Evolutionary conservation across 164 flowering plant species (phyloP).

Genomic region (Berberis vulgaris): DNA sequence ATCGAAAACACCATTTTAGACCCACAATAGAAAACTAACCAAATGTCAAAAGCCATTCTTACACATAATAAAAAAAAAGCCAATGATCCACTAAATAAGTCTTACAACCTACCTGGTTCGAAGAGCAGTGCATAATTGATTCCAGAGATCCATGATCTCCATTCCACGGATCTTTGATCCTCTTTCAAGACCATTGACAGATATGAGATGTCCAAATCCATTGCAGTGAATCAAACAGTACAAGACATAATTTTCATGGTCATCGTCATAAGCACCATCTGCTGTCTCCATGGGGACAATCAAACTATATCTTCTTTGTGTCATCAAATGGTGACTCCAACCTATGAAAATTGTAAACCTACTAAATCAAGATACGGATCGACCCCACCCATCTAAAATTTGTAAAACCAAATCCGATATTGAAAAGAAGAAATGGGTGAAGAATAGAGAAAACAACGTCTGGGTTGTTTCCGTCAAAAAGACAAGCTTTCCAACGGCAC

Average conservation of each 20-base stretch:
- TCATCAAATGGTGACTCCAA: slow-evolving; percentile 75
- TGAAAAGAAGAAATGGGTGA: not conserved
- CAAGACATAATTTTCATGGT: slow-evolving; percentile 45
- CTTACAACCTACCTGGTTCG: slow-evolving; percentile 32
- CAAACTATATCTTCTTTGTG: slow-evolving; percentile 64
- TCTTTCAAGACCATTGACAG: slow-evolving; percentile 77
- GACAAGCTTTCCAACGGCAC: slow-evolving; percentile 59
- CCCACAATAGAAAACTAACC: too few relatives aligned
- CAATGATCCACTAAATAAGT: too few relatives aligned
- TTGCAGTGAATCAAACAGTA: slow-evolving; percentile 80
- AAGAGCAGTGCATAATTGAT: slow-evolving; percentile 60
- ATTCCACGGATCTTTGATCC: slow-evolving; percentile 64
- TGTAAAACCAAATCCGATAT: not conserved
- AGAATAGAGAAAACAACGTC: slow-evolving; percentile 63
- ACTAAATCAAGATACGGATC: not conserved
- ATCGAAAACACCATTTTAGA: too few relatives aligned
- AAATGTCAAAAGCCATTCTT: too few relatives aligned
- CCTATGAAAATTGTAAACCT: slow-evolving; percentile 29
- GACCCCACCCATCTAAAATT: not conserved
- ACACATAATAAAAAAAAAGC: too few relatives aligned
- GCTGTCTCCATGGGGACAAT: slow-evolving; percentile 55
- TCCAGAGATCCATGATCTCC: slow-evolving; percentile 90
- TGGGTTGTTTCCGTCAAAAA: slow-evolving; percentile 33
- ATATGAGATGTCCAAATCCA: slow-evolving; percentile 73
- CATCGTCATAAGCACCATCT: slow-evolving; percentile 29